Conservation (phyloP, 352 stramenopile species). For the Globisporangium spiculum region DNA sequence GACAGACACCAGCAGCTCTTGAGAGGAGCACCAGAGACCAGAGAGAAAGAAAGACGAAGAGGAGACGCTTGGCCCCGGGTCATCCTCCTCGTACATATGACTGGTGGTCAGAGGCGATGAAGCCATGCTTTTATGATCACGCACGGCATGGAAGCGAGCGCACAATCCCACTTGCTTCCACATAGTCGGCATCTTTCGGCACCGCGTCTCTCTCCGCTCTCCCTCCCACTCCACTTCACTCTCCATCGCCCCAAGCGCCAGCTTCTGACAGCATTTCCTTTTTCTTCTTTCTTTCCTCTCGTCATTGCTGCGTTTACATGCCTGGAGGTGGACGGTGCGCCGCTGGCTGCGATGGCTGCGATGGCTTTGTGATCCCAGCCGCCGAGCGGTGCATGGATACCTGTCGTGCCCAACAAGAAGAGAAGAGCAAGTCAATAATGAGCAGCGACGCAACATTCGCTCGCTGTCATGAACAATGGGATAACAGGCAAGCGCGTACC, state of each 20-base stretch:
- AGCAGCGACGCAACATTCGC: not conserved
- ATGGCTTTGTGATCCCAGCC: not conserved
- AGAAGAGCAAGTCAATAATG: not conserved
- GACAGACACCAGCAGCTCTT: not conserved
- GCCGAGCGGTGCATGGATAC: constrained; percentile 16
- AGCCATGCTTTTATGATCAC: not conserved
- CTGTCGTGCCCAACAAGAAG: not conserved
- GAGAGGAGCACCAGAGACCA: not conserved
- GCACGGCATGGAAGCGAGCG: not conserved
- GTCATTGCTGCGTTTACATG: constrained; percentile 14
- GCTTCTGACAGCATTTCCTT: not conserved
- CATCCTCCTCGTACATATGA: not conserved
- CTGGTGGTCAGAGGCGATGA: not conserved
- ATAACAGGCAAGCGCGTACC: constrained; percentile 28
- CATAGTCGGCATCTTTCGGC: not conserved
- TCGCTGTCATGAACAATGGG: not conserved
- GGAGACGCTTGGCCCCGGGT: too few species aligned
- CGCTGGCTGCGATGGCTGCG: not conserved
- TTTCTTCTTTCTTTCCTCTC: not conserved
- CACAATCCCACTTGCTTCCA: not conserved
- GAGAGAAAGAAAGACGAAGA: not conserved
- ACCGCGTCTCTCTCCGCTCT: not conserved
- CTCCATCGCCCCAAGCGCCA: not conserved
- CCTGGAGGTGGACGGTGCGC: constrained; percentile 16
- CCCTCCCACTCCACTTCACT: too few species aligned